Evolutionary conservation across 257 asterid genomes (phyloP).

Genomic region (Penstemon eatonii): DNA sequence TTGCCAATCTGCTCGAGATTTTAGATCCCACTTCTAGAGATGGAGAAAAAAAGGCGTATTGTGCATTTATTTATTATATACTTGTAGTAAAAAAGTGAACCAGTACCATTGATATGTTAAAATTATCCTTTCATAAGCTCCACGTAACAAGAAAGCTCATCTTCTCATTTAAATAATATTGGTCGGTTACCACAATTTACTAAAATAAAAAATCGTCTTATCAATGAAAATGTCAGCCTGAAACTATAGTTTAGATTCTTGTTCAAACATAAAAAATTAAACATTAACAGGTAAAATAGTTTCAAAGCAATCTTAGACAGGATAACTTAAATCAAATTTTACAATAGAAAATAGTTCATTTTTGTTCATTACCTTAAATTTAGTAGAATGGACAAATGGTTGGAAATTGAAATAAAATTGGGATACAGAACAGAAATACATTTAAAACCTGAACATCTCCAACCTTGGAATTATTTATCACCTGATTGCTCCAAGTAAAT

Average conservation of each 20-base stretch:
- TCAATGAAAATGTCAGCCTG: no score
- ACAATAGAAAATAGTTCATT: constrained; percentile 9
- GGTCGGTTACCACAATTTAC: constrained; percentile 12
- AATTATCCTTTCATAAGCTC: neutral
- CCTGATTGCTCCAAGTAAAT: constrained; percentile 77
- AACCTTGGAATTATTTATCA: constrained; percentile 28
- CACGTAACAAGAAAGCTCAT: neutral
- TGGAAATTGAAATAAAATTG: constrained; percentile 1
- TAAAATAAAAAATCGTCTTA: neutral
- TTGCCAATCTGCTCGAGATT: no score
- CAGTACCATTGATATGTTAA: neutral
- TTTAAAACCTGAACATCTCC: constrained; percentile 4
- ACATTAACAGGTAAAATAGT: neutral
- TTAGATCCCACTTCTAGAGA: no score
- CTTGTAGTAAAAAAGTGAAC: neutral
- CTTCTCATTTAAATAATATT: neutral
- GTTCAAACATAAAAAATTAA: neutral
- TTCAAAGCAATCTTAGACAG: neutral
- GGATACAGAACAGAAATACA: neutral
- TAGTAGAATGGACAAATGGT: neutral
- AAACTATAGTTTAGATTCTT: neutral
- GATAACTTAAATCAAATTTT: neutral
- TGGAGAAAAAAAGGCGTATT: neutral
- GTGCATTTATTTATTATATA: neutral
- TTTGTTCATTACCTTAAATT: neutral